Evolutionary conservation across 108 stramenopile species (phyloP), one percentile per base, ranked within the genome.

Genomic region (Pseudonitzschia pungens): DNA sequence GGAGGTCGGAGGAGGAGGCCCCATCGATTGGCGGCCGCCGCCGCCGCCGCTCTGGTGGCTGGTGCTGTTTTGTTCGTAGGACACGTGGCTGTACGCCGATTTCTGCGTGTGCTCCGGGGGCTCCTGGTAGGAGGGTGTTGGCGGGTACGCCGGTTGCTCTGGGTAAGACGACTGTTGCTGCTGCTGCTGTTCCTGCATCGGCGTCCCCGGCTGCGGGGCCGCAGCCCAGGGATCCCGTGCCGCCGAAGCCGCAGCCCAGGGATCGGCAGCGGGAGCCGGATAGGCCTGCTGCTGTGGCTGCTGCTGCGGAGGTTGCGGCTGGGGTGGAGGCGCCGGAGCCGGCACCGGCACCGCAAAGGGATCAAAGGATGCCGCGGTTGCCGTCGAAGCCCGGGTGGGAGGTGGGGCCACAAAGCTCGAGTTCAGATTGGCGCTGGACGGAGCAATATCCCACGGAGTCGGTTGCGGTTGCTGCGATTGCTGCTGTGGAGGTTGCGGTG

Each of bases 291-390:
- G 27, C 56, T 65, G 62, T 65, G 54, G 28, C 78, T 68, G 27
- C 48, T 65, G 62, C 40, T 75, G 73, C 59, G n/a, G 76, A n/a
- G n/a, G n/a, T n/a, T n/a, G n/a, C 40, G 73, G 48, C 21, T 75
- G 79, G 16, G 78, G 74, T 10, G 65, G 70, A 41, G 76, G 57
- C 1, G 45, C 45, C 7, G 14, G 45, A 10, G 45, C 45, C 7
- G 45, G 45, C 18, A 48, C 18, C 21, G 78, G 78, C 60, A 65
- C 26, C 11, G 74, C 79, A 58, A 80, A 80, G 21, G 79, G 74
- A 70, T 74, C 78, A 45, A 57, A 65, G n/a, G 52, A 9, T 42
- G 32, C 62, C 7, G 68, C 67, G 14, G 62, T 42, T 10, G 73
- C 15, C 50, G 79, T 68, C 3, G 64, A 36, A 29, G 60, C 42